Evolutionary conservation across 208 protist species (phyloP), one percentile per base, ranked within the genome.

Genomic region (Wallacemonas collosoma): DNA sequence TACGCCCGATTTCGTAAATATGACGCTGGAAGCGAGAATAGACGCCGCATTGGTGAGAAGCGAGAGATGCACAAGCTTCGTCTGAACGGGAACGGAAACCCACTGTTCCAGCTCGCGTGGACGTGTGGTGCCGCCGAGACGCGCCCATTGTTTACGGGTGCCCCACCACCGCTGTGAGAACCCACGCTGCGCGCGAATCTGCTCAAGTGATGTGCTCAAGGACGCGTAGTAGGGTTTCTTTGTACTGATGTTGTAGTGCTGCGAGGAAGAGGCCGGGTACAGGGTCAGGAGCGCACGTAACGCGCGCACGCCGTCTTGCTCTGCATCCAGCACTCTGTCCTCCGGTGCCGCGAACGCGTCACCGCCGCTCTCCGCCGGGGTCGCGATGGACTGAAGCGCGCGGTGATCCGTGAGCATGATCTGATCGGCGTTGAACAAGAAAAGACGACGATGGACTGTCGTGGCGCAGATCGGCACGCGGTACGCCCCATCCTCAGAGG

Each of bases 21-120:
- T 90, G 71, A 74, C 76, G n/a, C 48, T 76, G 2, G 71, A 15
- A n/a, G 67, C 38, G 50, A 95, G 43, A 7, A 95, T 17, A 11
- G 76, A 69, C 71, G 65, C 64, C 41, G 75, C 83, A 53, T 91
- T 70, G 1, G 70, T 64, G 3, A 95, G 39, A 14, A 91, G 74
- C n/a, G 91, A 95, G 69, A 95, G 86, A 65, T 95, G 91, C 8
- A 94, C 70, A 1, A 94, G 55, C 62, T 86, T 85, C 0, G 72
- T 74, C 2, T 51, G 15, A 2, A 67, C 8, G 26, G 26, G 48
- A 3, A 85, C 9, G 4, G 47, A 39, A 8, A 93, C 2, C 0
- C 66, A 14, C 45, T 81, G 75, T 5, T 77, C 71, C 8, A 17
- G 0, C 48, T 83, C 62, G 0, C 61, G 56, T 41, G 73, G 75